phyloP scores from a whole-genome alignment of 768 basidiomycete species.

The Sporobolomyces roseus region DNA sequence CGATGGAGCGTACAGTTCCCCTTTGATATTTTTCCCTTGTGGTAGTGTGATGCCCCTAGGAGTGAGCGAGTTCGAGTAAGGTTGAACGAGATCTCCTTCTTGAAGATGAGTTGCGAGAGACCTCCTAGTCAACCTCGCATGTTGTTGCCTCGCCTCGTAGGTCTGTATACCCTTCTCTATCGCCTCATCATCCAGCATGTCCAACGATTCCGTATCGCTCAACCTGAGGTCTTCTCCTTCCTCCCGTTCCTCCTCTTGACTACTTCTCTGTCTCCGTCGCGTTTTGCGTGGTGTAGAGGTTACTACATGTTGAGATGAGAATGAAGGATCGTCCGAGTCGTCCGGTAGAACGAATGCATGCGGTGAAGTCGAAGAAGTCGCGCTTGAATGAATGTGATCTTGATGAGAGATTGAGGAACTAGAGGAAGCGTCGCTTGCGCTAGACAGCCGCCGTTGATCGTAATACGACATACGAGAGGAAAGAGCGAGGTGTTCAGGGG shows the following conservation, averaged over 20 bases:
- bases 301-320: conserved; percentile 4
- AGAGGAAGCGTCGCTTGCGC: conserved; percentile 4
- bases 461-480: neutral
- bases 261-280: neutral
- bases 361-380: conserved; percentile 8
- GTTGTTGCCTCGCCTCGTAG: neutral
- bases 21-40: neutral
- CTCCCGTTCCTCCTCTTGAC: neutral
- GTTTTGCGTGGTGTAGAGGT: conserved; percentile 20
- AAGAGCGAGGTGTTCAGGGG: neutral
- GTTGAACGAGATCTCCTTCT: neutral
- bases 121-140: conserved; percentile 25
- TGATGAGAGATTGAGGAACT: neutral
- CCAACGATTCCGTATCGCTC: conserved; percentile 36
- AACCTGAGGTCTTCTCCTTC: conserved; percentile 12
- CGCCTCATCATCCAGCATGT: conserved; percentile 4
- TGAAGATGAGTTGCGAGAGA: neutral
- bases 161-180: neutral
- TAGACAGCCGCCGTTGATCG: neutral
- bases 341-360: neutral
- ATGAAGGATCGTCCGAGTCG: conserved; percentile 21
- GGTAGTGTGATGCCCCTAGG: neutral
- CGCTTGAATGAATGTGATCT: conserved; percentile 10
- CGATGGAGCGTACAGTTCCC: conserved; percentile 19
- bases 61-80: neutral